A percentile compares a stretch with the other conserved stretches of the same genome.
These are phyloP conservation scores for Aspergillus puulaauensis DNA, from an alignment of 2,329 filamentous ascomycete genomes.

Conservation along the genomic window DNA sequence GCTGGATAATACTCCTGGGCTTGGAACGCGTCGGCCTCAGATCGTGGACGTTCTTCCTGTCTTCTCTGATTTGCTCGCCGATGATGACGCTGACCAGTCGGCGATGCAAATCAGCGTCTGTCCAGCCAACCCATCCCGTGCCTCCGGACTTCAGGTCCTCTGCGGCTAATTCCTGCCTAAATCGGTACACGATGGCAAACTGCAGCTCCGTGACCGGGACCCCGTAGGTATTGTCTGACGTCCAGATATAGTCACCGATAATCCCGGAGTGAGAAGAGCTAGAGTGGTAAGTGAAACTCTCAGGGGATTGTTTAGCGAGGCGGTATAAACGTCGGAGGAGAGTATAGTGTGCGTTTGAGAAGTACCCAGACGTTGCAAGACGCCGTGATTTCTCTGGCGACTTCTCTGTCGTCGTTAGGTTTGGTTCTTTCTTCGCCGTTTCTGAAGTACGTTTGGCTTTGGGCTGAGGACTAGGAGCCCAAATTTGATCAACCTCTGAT, in stretches of 20 bases:
- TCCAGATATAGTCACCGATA: constrained; percentile 45
- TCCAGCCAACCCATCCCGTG: constrained; percentile 42
- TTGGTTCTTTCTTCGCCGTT: neutral
- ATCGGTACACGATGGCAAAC: constrained; percentile 43
- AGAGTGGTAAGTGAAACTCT: constrained; percentile 38
- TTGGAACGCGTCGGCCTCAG: neutral
- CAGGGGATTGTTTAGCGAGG: constrained; percentile 37
- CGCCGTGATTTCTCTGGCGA: constrained; percentile 15
- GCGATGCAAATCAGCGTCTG: constrained; percentile 43
- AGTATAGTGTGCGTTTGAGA: constrained; percentile 42
- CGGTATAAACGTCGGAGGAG: constrained; percentile 41
- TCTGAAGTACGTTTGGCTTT: neutral
- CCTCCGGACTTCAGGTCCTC: constrained; percentile 37
- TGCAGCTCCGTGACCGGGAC: constrained; percentile 43
- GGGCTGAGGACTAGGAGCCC: neutral
- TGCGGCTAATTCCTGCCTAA: constrained; percentile 37
- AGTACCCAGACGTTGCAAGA: constrained; percentile 39
- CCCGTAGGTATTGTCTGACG: constrained; percentile 41
- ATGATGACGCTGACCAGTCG: constrained; percentile 48
- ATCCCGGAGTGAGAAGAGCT: constrained; percentile 36
- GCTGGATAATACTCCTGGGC: constrained; percentile 3
- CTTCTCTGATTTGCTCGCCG: constrained; percentile 46
- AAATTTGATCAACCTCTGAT: neutral
- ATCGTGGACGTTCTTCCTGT: constrained; percentile 32
- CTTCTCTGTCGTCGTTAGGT: constrained; percentile 11